Evolutionary conservation across 345 rosid species (phyloP), one percentile per base, ranked within the genome.

Genomic region (Pistacia atlantica): DNA sequence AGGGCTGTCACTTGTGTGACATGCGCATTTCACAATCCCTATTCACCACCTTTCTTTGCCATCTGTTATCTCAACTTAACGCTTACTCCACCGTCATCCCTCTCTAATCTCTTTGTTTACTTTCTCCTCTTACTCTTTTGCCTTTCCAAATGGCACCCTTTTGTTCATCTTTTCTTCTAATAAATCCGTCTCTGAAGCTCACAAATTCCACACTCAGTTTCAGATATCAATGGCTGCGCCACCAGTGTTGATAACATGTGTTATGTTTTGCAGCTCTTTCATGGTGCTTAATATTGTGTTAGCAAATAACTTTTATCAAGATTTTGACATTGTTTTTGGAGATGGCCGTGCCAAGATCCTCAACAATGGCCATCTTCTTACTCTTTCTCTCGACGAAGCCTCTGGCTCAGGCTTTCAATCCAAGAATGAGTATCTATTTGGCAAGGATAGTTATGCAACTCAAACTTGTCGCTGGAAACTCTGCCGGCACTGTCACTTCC

Each of bases 391-490:
- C 0, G 91, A 84, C 73, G 78, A 80, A 72, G 63, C 76, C 63
- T 86, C 88, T 0, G 92, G 92, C 66, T 89, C 90, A 0, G 90
- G 87, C 0, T 83, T 86, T 69, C 81, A 82, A 57, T 85, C 89
- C 71, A 88, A 66, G 79, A 75, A 80, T 38, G 71, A 81, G 37
- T 88, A 37, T 73, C 46, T 86, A 0, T 86, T 76, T 20, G 89
- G 86, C 9, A 84, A 78, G 64, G 64, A 65, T 88, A 17, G 86
- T 83, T 38, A 80, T 83, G 84, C 89, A 80, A 18, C 77, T 88
- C 82, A 88, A 88, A 79, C 89, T 86, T 11, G 89, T 88, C 20
- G 75, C 85, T 1, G 89, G 91, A n/a, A 80, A 89, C 80, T 89
- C 92, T 35, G 90, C 89, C 0, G 90, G 92, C 71, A 87, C 90